Conservation (phyloP, 352 stramenopile genomes). For the Phytophthora idaei region DNA sequence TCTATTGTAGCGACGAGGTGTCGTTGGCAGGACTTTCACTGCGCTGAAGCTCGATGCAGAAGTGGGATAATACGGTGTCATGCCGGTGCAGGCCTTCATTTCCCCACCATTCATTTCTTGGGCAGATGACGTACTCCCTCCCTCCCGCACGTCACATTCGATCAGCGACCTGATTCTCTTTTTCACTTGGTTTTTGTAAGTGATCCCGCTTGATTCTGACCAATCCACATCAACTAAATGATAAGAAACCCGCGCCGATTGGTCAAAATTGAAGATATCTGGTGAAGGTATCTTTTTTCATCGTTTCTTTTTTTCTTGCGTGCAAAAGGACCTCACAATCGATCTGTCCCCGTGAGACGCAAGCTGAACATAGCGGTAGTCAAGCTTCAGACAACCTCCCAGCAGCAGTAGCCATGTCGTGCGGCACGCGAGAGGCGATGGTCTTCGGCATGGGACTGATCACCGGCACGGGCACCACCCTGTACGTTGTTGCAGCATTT, state of each 20-base stretch:
- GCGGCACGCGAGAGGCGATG: conserved; percentile 73
- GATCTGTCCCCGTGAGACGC: conserved; percentile 12
- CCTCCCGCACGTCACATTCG: conserved; percentile 32
- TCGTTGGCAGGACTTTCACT: background rate
- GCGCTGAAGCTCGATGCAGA: background rate
- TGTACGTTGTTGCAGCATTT: conserved; percentile 51
- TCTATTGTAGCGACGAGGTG: background rate
- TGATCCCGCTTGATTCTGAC: background rate
- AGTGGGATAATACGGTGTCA: background rate
- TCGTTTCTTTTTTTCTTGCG: conserved; percentile 12
- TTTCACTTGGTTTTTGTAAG: conserved; percentile 13
- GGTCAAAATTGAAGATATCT: conserved; percentile 14
- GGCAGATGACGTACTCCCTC: background rate
- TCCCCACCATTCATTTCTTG: conserved; percentile 21
- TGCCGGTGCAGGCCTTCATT: conserved; percentile 7
- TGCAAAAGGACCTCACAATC: conserved; percentile 7
- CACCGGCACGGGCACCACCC: conserved; percentile 83
- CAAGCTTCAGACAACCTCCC: background rate
- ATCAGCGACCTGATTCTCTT: conserved; percentile 24
- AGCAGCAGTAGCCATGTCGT: conserved; percentile 62
- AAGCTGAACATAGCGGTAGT: background rate
- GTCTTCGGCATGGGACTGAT: conserved; percentile 84
- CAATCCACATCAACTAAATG: conserved; percentile 2
- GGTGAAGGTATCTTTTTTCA: conserved; percentile 28
- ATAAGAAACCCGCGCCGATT: conserved; percentile 10